phyloP scores from a whole-genome alignment of 1,284 basidiomycete genomes.

The Phellinidium pouzarii region DNA sequence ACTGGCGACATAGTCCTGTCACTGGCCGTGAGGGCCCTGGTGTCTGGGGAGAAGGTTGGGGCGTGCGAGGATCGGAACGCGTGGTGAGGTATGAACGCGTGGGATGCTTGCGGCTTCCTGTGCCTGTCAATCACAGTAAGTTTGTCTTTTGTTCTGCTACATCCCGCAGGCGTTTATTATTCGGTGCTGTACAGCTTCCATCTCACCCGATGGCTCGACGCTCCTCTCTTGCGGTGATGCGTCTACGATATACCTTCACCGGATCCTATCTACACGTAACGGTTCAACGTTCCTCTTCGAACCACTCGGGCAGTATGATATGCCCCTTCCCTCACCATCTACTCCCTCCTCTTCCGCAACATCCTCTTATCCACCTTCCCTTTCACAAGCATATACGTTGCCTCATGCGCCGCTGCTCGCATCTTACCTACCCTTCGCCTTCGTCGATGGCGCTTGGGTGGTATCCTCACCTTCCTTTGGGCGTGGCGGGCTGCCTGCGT shows the following conservation, averaged over 20 bases:
- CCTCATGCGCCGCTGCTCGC: no score
- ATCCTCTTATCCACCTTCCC: no score
- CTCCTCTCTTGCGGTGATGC: conserved; percentile 85
- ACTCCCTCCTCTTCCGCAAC: conserved; percentile 19
- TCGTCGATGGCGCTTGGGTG: conserved; percentile 37
- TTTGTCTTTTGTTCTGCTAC: conserved; percentile 16
- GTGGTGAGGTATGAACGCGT: conserved; percentile 31
- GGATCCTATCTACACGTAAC: conserved; percentile 41
- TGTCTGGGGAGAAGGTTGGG: conserved; percentile 9
- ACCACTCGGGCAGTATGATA: conserved; percentile 47
- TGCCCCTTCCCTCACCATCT: conserved; percentile 39
- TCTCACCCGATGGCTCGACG: conserved; percentile 79
- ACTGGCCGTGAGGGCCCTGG: background rate
- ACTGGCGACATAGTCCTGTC: no score
- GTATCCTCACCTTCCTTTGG: background rate
- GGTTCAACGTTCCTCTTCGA: conserved; percentile 49
- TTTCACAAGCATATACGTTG: no score
- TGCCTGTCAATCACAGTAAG: conserved; percentile 64
- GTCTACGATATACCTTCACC: conserved; percentile 70
- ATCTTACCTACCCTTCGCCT: conserved; percentile 36
- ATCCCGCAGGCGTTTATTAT: conserved; percentile 28
- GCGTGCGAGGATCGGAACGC: conserved; percentile 25
- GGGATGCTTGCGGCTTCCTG: conserved; percentile 53
- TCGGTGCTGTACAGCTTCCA: conserved; percentile 46
- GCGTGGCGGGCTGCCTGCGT: conserved; percentile 29